Conservation (phyloP, 176 grass and related monocot genomes). For the Eleusine indica region DNA sequence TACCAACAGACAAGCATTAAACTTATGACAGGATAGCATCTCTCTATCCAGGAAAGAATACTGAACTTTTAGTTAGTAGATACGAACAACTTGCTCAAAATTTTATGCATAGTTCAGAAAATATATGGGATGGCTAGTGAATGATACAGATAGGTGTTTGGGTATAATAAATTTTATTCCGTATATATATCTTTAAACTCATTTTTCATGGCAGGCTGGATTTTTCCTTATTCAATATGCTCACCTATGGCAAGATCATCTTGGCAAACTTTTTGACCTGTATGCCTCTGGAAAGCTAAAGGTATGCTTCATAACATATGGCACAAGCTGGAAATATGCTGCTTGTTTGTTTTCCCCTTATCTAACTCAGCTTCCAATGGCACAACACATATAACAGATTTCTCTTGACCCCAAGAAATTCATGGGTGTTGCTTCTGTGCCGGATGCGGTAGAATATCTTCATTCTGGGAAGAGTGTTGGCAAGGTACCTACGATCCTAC, state of each 20-base stretch:
- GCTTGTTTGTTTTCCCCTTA: neutral
- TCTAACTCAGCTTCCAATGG: neutral
- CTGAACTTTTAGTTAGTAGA: neutral
- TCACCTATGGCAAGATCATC: constrained; percentile 71
- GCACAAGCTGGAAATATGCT: neutral
- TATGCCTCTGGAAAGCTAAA: constrained; percentile 74
- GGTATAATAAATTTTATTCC: neutral
- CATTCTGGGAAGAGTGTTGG: constrained; percentile 89
- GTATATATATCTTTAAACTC: neutral
- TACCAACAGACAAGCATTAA: neutral
- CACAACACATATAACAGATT: constrained; percentile 48
- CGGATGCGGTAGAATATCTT: constrained; percentile 96
- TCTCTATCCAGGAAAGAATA: neutral
- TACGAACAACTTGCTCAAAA: neutral
- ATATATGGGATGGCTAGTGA: neutral
- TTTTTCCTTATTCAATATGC: constrained; percentile 76
- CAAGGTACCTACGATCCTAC: constrained; percentile 58
- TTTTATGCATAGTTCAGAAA: constrained; percentile 18
- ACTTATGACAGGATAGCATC: neutral
- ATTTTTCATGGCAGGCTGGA: constrained; percentile 41
- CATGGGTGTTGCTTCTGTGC: constrained; percentile 70
- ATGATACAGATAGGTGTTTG: neutral
- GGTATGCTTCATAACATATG: constrained; percentile 38
- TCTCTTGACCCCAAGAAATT: constrained; percentile 83
- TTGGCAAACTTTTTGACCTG: constrained; percentile 65